Conservation (phyloP, 768 basidiomycete species). For the Rubroboletus pulcherrimus region DNA sequence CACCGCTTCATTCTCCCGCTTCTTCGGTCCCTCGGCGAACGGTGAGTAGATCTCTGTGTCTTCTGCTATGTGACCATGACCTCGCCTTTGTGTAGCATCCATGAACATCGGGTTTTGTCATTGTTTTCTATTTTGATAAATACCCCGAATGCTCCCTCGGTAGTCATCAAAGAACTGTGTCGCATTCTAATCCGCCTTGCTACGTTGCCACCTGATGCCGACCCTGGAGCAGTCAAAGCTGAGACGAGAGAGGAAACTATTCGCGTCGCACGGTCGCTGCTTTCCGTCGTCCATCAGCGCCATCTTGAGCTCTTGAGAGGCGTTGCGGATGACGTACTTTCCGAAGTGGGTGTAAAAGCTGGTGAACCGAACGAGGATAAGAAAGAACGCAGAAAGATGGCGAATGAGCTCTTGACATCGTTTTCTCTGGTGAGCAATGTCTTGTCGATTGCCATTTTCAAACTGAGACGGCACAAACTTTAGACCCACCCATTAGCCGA, state of each 20-base stretch:
- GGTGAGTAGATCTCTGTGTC: constrained; percentile 33
- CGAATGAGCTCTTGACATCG: constrained; percentile 56
- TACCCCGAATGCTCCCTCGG: constrained; percentile 17
- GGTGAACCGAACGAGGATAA: constrained; percentile 20
- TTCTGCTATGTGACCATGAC: neutral
- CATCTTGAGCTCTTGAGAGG: constrained; percentile 49
- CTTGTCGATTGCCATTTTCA: neutral
- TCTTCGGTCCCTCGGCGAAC: constrained; percentile 37
- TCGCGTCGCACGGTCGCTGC: constrained; percentile 32
- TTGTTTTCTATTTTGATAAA: constrained; percentile 32
- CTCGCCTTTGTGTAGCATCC: constrained; percentile 25
- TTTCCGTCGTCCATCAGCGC: constrained; percentile 64
- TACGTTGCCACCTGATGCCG: constrained; percentile 1
- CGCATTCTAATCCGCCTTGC: constrained; percentile 22
- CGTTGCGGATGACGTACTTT: constrained; percentile 36
- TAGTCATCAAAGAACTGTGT: constrained; percentile 22
- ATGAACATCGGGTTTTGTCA: constrained; percentile 26
- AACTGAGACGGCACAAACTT: neutral
- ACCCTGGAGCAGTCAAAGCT: neutral
- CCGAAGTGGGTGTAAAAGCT: constrained; percentile 13
- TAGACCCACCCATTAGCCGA: constrained; percentile 23
- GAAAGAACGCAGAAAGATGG: constrained; percentile 35
- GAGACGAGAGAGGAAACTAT: constrained; percentile 4
- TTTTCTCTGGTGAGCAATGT: constrained; percentile 47
- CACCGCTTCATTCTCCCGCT: constrained; percentile 58